A percentile compares a stretch with the other conserved stretches of the same genome.
Evolutionary conservation across 2,329 filamentous ascomycete genomes (phyloP).

Genomic region (Catunica adiposa): DNA sequence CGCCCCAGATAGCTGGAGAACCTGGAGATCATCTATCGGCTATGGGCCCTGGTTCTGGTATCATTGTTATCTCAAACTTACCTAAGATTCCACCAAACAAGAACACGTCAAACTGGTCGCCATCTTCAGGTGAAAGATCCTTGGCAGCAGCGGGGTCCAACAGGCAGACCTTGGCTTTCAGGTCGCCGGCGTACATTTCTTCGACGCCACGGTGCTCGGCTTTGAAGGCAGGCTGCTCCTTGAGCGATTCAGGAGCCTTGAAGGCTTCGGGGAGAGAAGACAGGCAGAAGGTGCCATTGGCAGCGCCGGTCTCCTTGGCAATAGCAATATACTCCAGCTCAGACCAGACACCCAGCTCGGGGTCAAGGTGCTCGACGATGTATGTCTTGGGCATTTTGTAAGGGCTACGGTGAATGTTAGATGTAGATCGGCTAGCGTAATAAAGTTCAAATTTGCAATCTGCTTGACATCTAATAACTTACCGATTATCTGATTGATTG

Average conservation of each 20-base stretch:
- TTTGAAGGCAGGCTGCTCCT: constrained; percentile 43
- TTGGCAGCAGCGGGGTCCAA: constrained; percentile 70
- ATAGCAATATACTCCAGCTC: constrained; percentile 83
- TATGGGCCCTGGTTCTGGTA: not conserved
- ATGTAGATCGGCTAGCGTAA: too few relatives aligned
- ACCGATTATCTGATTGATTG: too few relatives aligned
- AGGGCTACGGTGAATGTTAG: not conserved
- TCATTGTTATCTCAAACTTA: constrained; percentile 26
- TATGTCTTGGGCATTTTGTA: constrained; percentile 38
- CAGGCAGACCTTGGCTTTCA: constrained; percentile 64
- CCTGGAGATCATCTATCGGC: not conserved
- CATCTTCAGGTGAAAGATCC: constrained; percentile 73
- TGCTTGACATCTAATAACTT: too few relatives aligned
- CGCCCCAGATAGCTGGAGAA: not conserved
- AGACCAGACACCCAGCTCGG: constrained; percentile 87
- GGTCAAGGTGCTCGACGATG: constrained; percentile 92
- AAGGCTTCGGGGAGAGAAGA: constrained; percentile 62
- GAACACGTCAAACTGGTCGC: constrained; percentile 70
- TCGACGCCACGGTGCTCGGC: constrained; percentile 68
- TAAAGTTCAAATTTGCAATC: too few relatives aligned
- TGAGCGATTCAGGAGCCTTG: constrained; percentile 42
- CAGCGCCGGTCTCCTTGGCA: constrained; percentile 56
- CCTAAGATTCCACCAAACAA: constrained; percentile 92
- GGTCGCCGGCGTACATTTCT: constrained; percentile 52
- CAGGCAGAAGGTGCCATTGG: constrained; percentile 56